Evolutionary conservation across 208 protist genomes (phyloP).

Genomic region (Herpetomonas samuelpessoai): DNA sequence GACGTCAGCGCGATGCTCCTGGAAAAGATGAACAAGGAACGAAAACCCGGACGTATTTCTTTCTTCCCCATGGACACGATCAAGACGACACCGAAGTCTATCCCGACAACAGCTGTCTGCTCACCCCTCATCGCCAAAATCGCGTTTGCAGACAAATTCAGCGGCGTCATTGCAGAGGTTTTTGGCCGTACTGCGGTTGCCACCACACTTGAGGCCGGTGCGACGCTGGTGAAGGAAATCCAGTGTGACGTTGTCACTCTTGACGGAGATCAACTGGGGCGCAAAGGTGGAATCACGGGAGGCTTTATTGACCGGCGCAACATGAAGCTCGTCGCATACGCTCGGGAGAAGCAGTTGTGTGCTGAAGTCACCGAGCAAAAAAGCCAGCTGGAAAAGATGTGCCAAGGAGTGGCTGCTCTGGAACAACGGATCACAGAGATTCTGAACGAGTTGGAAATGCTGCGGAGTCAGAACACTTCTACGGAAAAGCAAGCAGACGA

Average conservation of each 20-base stretch:
- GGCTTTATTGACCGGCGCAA: constrained; percentile 92
- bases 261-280: constrained; percentile 88
- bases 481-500: constrained; percentile 47
- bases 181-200: constrained; percentile 95
- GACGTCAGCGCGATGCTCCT: constrained; percentile 89
- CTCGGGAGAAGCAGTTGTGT: constrained; percentile 39
- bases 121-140: constrained; percentile 81
- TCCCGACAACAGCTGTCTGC: constrained; percentile 59
- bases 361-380: constrained; percentile 23
- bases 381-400: constrained; percentile 40
- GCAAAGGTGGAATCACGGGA: constrained; percentile 94
- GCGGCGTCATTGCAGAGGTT: constrained; percentile 82
- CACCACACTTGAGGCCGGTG: constrained; percentile 81
- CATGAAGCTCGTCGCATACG: constrained; percentile 70
- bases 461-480: constrained; percentile 50
- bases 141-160: constrained; percentile 71
- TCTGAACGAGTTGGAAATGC: constrained; percentile 65
- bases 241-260: constrained; percentile 95
- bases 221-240: constrained; percentile 50
- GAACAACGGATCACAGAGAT: constrained; percentile 78
- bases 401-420: constrained; percentile 64
- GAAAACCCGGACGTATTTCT: constrained; percentile 92
- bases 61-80: constrained; percentile 97
- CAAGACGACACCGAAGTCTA: constrained; percentile 27
- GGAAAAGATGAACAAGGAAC: constrained; percentile 85